A percentile compares a stretch with the other conserved stretches of the same genome.
These are phyloP conservation scores for Pulicaria dysenterica DNA, from an alignment of 129 eudicot species.

Conservation along the genomic window DNA sequence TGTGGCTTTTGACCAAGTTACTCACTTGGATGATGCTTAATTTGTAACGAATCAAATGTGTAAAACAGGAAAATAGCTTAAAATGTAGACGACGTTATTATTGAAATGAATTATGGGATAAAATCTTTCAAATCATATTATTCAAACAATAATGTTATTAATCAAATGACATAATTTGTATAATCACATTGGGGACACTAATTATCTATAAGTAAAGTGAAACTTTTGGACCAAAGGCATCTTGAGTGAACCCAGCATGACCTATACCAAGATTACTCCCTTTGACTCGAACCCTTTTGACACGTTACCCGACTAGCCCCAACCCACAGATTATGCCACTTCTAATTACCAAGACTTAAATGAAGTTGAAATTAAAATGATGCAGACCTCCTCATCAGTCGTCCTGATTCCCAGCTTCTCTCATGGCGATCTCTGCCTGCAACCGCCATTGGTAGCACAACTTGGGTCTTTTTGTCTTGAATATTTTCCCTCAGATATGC, in stretches of 20 bases:
- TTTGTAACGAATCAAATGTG: background rate
- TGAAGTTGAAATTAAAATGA: slow-evolving; percentile 2
- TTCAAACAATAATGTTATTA: background rate
- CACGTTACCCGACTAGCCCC: background rate
- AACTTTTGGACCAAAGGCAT: background rate
- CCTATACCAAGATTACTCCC: background rate
- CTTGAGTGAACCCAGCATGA: background rate
- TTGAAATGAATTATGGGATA: background rate
- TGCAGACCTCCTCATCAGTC: slow-evolving; percentile 89
- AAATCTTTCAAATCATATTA: background rate
- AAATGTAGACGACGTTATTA: background rate
- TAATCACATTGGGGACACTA: background rate
- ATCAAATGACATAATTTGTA: background rate
- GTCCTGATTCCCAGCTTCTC: slow-evolving; percentile 85
- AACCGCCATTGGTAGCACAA: slow-evolving; percentile 89
- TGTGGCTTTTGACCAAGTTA: slow-evolving; percentile 1
- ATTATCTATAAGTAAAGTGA: background rate
- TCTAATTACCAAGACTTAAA: background rate
- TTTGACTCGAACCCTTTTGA: slow-evolving; percentile 8
- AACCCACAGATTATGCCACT: background rate
- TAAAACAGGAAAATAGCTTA: background rate
- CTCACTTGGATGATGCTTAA: background rate
- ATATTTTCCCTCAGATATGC: no score
- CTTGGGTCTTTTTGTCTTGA: slow-evolving; percentile 89
- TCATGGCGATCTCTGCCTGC: slow-evolving; percentile 96